Conservation (phyloP, 306 rosid species). For the Vigna reflexopilosa region DNA sequence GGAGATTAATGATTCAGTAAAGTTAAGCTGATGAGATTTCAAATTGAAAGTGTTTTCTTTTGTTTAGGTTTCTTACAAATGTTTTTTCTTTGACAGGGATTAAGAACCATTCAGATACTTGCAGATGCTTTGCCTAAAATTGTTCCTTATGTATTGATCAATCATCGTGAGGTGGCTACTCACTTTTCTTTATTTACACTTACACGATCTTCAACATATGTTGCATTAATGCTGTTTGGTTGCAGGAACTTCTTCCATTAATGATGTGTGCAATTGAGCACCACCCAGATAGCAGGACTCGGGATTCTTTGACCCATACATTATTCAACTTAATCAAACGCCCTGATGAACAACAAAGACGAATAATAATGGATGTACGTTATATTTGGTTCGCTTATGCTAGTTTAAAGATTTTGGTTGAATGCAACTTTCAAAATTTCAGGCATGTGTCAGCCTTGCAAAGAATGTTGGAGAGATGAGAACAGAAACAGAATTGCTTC, state of each 20-base stretch:
- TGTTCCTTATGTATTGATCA: slow-evolving; percentile 95
- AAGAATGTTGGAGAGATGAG: slow-evolving; percentile 97
- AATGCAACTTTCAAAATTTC: slow-evolving; percentile 46
- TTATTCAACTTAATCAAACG: slow-evolving; percentile 95
- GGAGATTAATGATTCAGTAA: too few species aligned
- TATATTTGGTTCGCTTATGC: slow-evolving; percentile 33
- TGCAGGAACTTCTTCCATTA: slow-evolving; percentile 93
- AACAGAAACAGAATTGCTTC: slow-evolving; percentile 97
- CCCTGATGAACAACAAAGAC: slow-evolving; percentile 93
- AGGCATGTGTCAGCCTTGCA: slow-evolving; percentile 96
- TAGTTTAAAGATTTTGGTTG: slow-evolving; percentile 12
- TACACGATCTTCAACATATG: slow-evolving; percentile 17
- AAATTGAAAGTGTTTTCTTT: background rate
- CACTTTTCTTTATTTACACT: slow-evolving; percentile 7
- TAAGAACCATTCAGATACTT: slow-evolving; percentile 84
- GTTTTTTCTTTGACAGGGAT: slow-evolving; percentile 64
- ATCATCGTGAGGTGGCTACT: slow-evolving; percentile 89
- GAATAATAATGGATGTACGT: slow-evolving; percentile 94
- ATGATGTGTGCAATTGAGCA: slow-evolving; percentile 98
- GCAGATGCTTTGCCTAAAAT: slow-evolving; percentile 95
- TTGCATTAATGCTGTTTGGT: slow-evolving; percentile 38
- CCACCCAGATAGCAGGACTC: slow-evolving; percentile 86
- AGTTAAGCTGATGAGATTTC: too few species aligned
- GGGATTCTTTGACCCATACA: slow-evolving; percentile 97
- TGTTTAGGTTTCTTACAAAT: slow-evolving; percentile 32